Conservation (phyloP, 2,329 filamentous ascomycete species). For the Raffaelea arxii region DNA sequence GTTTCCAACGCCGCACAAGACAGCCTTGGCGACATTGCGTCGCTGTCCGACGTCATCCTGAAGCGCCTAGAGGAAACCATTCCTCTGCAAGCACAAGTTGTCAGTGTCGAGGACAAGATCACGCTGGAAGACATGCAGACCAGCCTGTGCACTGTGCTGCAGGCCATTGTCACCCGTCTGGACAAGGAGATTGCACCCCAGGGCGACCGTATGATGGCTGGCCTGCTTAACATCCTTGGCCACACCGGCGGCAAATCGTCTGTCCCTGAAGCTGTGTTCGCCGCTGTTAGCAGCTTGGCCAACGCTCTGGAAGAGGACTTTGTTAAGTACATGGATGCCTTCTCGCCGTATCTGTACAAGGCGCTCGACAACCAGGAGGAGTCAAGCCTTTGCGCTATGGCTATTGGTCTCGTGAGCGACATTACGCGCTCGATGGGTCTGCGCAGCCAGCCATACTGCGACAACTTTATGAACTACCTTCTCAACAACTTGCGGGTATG, state of each 20-base stretch:
- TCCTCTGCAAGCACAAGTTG: constrained; percentile 81
- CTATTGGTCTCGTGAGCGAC: constrained; percentile 93
- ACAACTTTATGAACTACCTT: constrained; percentile 96
- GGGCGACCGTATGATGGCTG: constrained; percentile 89
- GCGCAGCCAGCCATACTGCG: constrained; percentile 88
- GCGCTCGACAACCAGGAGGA: constrained; percentile 94
- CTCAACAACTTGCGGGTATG: constrained; percentile 78
- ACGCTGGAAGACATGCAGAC: constrained; percentile 97
- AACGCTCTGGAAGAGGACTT: constrained; percentile 90
- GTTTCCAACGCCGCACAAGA: constrained; percentile 85
- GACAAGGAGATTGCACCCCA: constrained; percentile 86
- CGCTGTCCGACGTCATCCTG: constrained; percentile 78
- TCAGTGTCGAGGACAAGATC: constrained; percentile 93
- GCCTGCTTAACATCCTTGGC: constrained; percentile 69
- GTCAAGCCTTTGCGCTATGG: constrained; percentile 87
- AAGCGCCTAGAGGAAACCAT: constrained; percentile 87
- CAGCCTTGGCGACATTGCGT: constrained; percentile 69
- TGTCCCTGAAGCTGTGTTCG: constrained; percentile 89
- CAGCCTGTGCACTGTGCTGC: constrained; percentile 80
- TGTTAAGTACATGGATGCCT: constrained; percentile 94
- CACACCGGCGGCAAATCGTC: constrained; percentile 77
- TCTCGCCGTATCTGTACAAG: constrained; percentile 85
- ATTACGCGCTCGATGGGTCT: constrained; percentile 87
- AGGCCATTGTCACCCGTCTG: constrained; percentile 83
- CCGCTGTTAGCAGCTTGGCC: constrained; percentile 82